Conservation (phyloP, 1,284 basidiomycete genomes). For the Wallemia ichthyophaga region DNA sequence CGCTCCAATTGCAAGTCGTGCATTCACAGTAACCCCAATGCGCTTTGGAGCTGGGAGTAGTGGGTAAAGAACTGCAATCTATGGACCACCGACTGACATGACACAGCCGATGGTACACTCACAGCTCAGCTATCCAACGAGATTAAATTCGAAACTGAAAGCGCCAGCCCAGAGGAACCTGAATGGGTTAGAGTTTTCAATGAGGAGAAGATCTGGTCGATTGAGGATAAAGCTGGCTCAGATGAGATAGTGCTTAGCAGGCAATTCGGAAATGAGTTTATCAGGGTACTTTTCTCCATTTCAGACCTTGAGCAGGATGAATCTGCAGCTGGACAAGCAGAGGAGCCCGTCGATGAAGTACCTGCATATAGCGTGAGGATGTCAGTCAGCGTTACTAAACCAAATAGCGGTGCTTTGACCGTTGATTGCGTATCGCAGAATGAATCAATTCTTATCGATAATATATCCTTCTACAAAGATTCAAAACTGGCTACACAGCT, state of each 20-base stretch:
- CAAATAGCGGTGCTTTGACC: constrained; percentile 31
- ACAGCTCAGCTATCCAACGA: constrained; percentile 49
- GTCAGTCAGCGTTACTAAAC: constrained; percentile 40
- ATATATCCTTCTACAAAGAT: constrained; percentile 58
- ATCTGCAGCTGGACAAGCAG: constrained; percentile 15
- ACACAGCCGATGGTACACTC: constrained; percentile 38
- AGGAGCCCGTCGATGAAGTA: constrained; percentile 18
- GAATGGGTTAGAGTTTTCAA: constrained; percentile 53
- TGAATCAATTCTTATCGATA: constrained; percentile 58
- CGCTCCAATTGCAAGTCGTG: neutral
- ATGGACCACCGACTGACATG: neutral
- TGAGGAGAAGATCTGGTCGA: constrained; percentile 45
- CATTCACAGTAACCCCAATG: neutral
- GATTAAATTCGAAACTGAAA: constrained; percentile 51
- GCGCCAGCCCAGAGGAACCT: constrained; percentile 24
- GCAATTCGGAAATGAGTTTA: constrained; percentile 65
- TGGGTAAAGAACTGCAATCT: neutral
- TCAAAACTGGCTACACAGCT: constrained; percentile 39
- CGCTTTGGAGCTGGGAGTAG: neutral
- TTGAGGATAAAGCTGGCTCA: constrained; percentile 37
- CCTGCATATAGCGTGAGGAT: constrained; percentile 36
- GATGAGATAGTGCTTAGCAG: constrained; percentile 59
- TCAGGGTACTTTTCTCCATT: constrained; percentile 55
- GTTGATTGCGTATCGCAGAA: constrained; percentile 57
- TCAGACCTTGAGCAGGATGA: constrained; percentile 28